Base-by-base conservation (phyloP, 2,329 filamentous ascomycete species). In the Geosmithia morbida region DNA sequence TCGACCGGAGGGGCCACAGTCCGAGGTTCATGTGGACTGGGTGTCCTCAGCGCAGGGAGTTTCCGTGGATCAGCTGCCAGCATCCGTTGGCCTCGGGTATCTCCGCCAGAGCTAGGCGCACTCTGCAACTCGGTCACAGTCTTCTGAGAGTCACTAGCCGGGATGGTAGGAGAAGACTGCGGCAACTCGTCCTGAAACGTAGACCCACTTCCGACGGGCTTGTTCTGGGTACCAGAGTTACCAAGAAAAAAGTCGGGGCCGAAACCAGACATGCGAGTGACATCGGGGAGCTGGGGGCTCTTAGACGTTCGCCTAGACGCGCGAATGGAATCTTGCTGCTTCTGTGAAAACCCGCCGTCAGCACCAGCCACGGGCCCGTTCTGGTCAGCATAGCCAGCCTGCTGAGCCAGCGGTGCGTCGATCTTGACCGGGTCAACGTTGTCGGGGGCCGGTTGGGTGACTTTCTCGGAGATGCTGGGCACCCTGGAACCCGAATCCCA, bases 211-310 rank as follows among this genome's bases (percentile, higher is more conserved):
- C 8, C 22, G 4, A 20, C 18, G 10, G 20, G 11, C 30, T 42
- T 13, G 29, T 26, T 16, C 22, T 39, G 29, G 29, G 41, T 19
- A 14, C 19, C 7, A 13, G 49, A 41, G 17, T 26, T 20, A 6
- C 42, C 46, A 11, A 19, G 18, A 44, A 81, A 79, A 42, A 81
- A 66, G 49, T 79, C 75, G 41, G 73, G 64, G 1, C 76, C 75
- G 56, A 82, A 82, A 1, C 68, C 67, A 41, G 79, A 82, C 64
- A 81, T 66, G 22, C 77, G 74, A 13, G 68, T 65, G 3, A 83
- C 55, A 50, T 76, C 68, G 10, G 78, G 79, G 17, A 83, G 64
- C 51, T 74, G 70, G 0, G 76, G 77, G 51, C 77, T 79, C 1
- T 66, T 66, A 1, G 75, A 77, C 40, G 65, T 62, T 16, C 66